Evolutionary conservation across 108 stramenopile species (phyloP), one percentile per base, ranked within the genome.

Genomic region (Cyclotella atomus): DNA sequence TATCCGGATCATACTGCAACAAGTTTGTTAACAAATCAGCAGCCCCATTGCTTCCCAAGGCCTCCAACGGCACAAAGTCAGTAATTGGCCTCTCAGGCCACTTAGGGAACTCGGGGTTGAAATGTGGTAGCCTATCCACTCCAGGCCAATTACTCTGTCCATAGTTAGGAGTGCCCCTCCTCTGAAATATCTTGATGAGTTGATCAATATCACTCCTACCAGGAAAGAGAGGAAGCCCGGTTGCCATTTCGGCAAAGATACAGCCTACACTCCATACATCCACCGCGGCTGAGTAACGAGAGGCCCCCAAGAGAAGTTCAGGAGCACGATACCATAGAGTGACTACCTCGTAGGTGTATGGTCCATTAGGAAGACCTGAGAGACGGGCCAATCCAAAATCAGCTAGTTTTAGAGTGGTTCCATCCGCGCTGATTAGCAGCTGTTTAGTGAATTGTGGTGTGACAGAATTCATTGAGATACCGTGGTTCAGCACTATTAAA

Each of bases 251-350:
- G 27, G 96, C 98, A 76, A 99, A 85, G 75, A 99, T 97, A 84
- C 98, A 99, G 15, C 99, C 99, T 25, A 95, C 77, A 49, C 91
- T 89, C 98, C 99, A 99, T 1, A 95, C 85, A 82, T 99, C 99
- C 8, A 99, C 93, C 0, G 97, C 83, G 6, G 91, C 88, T 14
- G 83, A 90, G 71, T 99, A 98, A 29, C 84, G 86, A 56, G 83
- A 85, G 53, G 95, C 88, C 19, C 97, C 97, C 36, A 98, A 74
- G 17, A 98, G 85, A 16, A 99, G 83, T 88, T 99, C 99, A 2
- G 99, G 99, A 17, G 98, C 94, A 46, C 99, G 95, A 59, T 98
- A 99, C 97, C 98, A 98, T 17, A 98, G 84, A 14, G 98, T 99
- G 21, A 98, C 98, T 34, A 99, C 97, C 60, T 96, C 88, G 65